These are phyloP conservation scores for Fonsecaea multimorphosa DNA, from an alignment of 2,329 filamentous ascomycete genomes.

Conservation along the genomic window DNA sequence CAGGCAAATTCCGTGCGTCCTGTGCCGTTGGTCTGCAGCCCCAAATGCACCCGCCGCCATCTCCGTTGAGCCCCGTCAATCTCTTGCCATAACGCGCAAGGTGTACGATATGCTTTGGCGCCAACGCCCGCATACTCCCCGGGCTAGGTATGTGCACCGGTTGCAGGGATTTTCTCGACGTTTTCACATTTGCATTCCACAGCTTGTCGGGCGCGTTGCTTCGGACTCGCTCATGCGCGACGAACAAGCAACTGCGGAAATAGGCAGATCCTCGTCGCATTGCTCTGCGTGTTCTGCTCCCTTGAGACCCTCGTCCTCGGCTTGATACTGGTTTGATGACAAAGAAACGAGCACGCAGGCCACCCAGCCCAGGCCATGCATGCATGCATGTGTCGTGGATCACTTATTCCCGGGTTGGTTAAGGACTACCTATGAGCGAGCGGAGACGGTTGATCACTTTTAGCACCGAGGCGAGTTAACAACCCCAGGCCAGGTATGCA, in stretches of 20 bases:
- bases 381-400: background rate
- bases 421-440: background rate
- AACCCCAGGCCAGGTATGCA: too few relatives aligned
- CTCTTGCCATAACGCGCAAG: conserved; percentile 4
- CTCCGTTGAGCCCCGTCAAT: background rate
- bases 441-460: background rate
- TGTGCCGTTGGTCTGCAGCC: too few relatives aligned
- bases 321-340: background rate
- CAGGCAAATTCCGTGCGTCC: too few relatives aligned
- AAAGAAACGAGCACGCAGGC: background rate
- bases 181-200: too few relatives aligned
- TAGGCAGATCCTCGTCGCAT: background rate
- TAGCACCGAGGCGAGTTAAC: background rate
- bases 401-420: background rate
- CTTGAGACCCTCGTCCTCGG: too few relatives aligned
- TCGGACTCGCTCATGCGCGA: background rate
- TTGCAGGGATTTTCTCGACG: too few relatives aligned
- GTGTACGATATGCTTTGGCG: conserved; percentile 4
- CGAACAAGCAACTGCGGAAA: background rate
- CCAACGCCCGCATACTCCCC: too few relatives aligned
- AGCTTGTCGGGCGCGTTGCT: background rate
- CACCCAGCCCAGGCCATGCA: background rate
- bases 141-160: too few relatives aligned
- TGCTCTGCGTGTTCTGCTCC: background rate
- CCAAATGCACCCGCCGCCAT: too few relatives aligned